Base-by-base conservation (phyloP, 2,329 filamentous ascomycete genomes). In the Fusarium dlaminii region DNA sequence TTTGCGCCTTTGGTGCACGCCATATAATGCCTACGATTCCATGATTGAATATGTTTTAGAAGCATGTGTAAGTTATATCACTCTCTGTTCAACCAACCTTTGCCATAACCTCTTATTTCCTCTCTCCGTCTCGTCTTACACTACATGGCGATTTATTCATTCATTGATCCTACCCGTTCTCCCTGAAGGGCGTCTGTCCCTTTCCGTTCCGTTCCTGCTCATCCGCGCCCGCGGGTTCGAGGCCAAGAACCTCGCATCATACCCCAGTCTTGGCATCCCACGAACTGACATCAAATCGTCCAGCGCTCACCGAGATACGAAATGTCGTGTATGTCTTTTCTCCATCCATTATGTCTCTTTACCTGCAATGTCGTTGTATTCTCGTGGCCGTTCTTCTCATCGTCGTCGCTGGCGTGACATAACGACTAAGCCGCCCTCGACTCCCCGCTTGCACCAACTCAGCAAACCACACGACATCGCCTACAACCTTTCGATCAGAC, bases 241-340 rank as follows among this genome's bases (percentile, higher is more conserved):
- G 68, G 78, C 79, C 77, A 79, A 80, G 77, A 71, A 58, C 61
- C 54, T 74, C 68, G 61, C 76, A 75, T 77, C 69, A 70, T 70
- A 70, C 75, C 79, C 77, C 77, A 69, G 79, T 76, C 80, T 82
- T 81, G 80, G 80, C 80, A 79, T 75, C 70, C 73, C 68, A 73
- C 67, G 76, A 80, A 81, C 82, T 83, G 78, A 81, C 79, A 75
- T 80, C 27, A 52, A 70, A 45, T 49, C 73, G 48, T 52, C 80
- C 79, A 86, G 85, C 85, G 82, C 84, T 86, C 80, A 81, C 81
- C 80, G 82, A 85, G 82, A 83, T 87, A 81, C 83, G 83, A 83
- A 87, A 87, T 85, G 84, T 83, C 81, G 83, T 87, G 85, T 86
- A 86, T 73, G 84, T 84, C 72, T 30, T 64, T 45, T 36, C 52